These are phyloP conservation scores for Xerophyta viscosa DNA, from an alignment of 106 monocot genomes.

Conservation along the genomic window DNA sequence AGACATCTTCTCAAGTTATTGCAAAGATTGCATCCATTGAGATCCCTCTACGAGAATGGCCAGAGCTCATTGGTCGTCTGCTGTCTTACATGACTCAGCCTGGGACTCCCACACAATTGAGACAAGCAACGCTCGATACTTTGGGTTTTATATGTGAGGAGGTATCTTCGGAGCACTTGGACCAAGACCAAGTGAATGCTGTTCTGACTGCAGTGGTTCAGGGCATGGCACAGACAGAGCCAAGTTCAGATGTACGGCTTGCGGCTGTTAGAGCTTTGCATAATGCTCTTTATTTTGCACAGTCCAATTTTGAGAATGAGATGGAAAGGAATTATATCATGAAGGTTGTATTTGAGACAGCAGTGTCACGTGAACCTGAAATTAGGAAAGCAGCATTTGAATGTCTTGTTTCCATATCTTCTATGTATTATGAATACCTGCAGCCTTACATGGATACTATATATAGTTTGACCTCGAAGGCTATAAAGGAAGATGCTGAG, in stretches of 20 bases:
- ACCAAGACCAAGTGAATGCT: constrained; percentile 75
- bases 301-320: constrained; percentile 73
- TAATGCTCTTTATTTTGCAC: constrained; percentile 82
- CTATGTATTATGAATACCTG: constrained; percentile 60
- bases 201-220: constrained; percentile 85
- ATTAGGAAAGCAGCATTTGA: constrained; percentile 73
- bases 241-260: constrained; percentile 55
- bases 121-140: constrained; percentile 69
- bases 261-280: constrained; percentile 63
- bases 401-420: constrained; percentile 68
- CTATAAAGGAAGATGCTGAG: constrained; percentile 67
- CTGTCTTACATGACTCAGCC: constrained; percentile 41
- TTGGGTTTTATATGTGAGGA: constrained; percentile 83
- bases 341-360: constrained; percentile 69
- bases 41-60: constrained; percentile 64
- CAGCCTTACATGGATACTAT: constrained; percentile 60
- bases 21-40: constrained; percentile 84
- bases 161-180: constrained; percentile 53
- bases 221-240: constrained; percentile 58
- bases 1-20: constrained; percentile 67
- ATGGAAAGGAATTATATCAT: constrained; percentile 79
- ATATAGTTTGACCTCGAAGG: constrained; percentile 60
- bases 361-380: constrained; percentile 42
- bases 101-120: constrained; percentile 29
- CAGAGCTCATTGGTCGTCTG: constrained; percentile 43